These are phyloP conservation scores for Lecanicillium sp. DNA, from an alignment of 2,329 filamentous ascomycete genomes.

Conservation along the genomic window DNA sequence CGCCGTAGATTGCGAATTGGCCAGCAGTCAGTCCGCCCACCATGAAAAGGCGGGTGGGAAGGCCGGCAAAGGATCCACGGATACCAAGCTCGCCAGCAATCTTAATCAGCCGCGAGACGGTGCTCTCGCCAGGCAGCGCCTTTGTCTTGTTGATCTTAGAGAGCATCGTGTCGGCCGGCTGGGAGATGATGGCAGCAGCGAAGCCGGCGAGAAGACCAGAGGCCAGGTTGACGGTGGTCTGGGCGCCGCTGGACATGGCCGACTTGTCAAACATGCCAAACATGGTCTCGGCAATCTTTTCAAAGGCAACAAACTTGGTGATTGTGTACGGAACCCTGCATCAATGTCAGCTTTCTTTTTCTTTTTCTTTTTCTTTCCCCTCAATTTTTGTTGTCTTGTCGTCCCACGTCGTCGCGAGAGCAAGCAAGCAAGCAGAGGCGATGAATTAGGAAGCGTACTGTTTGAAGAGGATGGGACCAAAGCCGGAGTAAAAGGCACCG, in stretches of 20 bases:
- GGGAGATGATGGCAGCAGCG: slow-evolving; percentile 78
- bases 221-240: slow-evolving; percentile 75
- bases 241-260: slow-evolving; percentile 57
- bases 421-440: not conserved
- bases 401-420: too few species aligned
- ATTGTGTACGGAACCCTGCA: slow-evolving; percentile 78
- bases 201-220: slow-evolving; percentile 56
- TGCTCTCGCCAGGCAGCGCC: slow-evolving; percentile 80
- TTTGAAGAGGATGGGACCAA: slow-evolving; percentile 68
- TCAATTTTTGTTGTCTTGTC: too few species aligned
- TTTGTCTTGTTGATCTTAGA: slow-evolving; percentile 96
- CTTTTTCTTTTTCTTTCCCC: too few species aligned
- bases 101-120: slow-evolving; percentile 74
- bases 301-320: slow-evolving; percentile 91
- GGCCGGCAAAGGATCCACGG: slow-evolving; percentile 71
- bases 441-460: slow-evolving; percentile 31
- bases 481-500: slow-evolving; percentile 76
- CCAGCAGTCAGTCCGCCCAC: slow-evolving; percentile 69
- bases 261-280: slow-evolving; percentile 67
- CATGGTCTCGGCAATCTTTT: slow-evolving; percentile 74
- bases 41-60: slow-evolving; percentile 62
- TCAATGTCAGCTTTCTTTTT: too few species aligned
- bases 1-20: slow-evolving; percentile 87
- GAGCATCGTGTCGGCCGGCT: slow-evolving; percentile 90
- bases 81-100: slow-evolving; percentile 81